Evolutionary conservation across 1,139 yeast species (phyloP).

Genomic region (Spencermartinsiella ligniputridi): DNA sequence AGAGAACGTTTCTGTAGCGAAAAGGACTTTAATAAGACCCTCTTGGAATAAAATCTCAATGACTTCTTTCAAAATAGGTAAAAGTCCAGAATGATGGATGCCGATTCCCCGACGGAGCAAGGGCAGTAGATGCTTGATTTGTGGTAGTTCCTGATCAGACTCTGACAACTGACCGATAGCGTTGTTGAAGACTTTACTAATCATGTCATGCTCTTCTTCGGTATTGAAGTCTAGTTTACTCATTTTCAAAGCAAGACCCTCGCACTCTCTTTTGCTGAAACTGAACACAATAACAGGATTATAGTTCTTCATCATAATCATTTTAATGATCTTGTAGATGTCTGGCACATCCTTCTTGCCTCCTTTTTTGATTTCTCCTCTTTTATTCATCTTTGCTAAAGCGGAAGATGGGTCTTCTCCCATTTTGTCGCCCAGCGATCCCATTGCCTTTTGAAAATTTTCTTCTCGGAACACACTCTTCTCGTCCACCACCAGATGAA

Average conservation of each 20-base stretch:
- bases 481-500: conserved; percentile 95
- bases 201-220: conserved; percentile 86
- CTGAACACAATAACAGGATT: conserved; percentile 98
- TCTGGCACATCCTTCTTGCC: conserved; percentile 71
- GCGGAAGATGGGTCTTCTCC: conserved; percentile 79
- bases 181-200: conserved; percentile 81
- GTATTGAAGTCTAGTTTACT: conserved; percentile 89
- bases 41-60: conserved; percentile 96
- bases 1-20: conserved; percentile 97
- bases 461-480: conserved; percentile 95
- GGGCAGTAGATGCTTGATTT: conserved; percentile 86
- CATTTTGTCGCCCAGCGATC: conserved; percentile 71
- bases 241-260: conserved; percentile 88
- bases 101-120: conserved; percentile 92
- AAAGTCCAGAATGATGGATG: conserved; percentile 93
- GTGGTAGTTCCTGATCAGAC: conserved; percentile 87
- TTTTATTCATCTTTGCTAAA: conserved; percentile 38
- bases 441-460: conserved; percentile 97
- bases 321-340: conserved; percentile 92
- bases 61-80: conserved; percentile 93
- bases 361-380: conserved; percentile 85
- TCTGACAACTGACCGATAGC: conserved; percentile 87
- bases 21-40: conserved; percentile 86
- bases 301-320: conserved; percentile 94
- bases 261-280: conserved; percentile 95